Conservation (phyloP, 371 early-diverging fungal genomes). For the Mucor indicus region DNA sequence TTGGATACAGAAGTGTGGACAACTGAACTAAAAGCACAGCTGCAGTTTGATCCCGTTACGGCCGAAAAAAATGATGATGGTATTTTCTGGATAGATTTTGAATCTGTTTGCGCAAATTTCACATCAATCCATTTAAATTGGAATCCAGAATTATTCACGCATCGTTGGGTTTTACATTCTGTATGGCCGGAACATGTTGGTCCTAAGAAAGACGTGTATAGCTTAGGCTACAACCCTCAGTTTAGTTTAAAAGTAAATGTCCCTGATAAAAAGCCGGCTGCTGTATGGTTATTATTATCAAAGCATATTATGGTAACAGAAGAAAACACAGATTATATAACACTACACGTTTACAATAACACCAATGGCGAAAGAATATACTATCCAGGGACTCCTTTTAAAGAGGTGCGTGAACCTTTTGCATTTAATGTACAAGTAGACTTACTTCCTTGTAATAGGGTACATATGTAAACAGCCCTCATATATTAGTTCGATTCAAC, state of each 20-base stretch:
- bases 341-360: constrained; percentile 76
- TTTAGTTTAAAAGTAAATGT: constrained; percentile 62
- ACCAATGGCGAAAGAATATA: constrained; percentile 72
- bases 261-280: constrained; percentile 50
- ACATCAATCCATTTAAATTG: constrained; percentile 88
- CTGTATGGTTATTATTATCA: constrained; percentile 77
- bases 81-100: constrained; percentile 87
- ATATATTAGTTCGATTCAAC: constrained; percentile 72
- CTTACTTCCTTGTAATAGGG: constrained; percentile 35
- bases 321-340: constrained; percentile 82
- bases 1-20: constrained; percentile 74
- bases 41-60: constrained; percentile 68
- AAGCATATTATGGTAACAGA: constrained; percentile 81
- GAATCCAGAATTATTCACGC: constrained; percentile 73
- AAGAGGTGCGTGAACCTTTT: constrained; percentile 22
- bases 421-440: not conserved
- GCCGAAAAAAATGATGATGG: constrained; percentile 73
- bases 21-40: constrained; percentile 52
- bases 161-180: constrained; percentile 62
- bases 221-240: constrained; percentile 77
- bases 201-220: constrained; percentile 65
- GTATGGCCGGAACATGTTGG: constrained; percentile 62
- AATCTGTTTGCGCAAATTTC: constrained; percentile 73
- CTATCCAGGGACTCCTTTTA: constrained; percentile 72
- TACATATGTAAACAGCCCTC: constrained; percentile 83